Conservation (phyloP, 2,329 filamentous ascomycete species). For the Fusarium virguliforme region DNA sequence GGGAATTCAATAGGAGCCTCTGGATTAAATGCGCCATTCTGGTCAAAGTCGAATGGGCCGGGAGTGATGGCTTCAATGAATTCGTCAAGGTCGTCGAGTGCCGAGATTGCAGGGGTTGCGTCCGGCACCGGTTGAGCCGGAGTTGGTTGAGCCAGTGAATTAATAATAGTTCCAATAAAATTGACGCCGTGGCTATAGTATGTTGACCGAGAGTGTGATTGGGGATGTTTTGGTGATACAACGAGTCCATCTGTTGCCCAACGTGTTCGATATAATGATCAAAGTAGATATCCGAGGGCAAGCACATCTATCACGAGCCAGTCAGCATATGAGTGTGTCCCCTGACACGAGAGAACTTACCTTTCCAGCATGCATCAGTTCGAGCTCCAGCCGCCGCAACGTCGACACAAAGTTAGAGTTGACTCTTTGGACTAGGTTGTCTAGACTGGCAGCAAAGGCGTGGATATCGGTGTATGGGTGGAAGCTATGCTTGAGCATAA, state of each 20-base stretch:
- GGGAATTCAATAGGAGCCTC: constrained; percentile 28
- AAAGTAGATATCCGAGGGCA: constrained; percentile 58
- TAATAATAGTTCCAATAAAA: constrained; percentile 61
- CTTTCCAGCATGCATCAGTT: constrained; percentile 67
- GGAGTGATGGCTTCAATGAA: constrained; percentile 43
- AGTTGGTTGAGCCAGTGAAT: constrained; percentile 10
- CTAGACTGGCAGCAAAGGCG: constrained; percentile 55
- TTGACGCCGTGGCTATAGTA: constrained; percentile 63
- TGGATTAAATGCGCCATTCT: constrained; percentile 34
- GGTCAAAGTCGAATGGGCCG: constrained; percentile 41
- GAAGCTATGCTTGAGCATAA: constrained; percentile 58
- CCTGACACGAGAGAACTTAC: constrained; percentile 51
- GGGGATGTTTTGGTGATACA: constrained; percentile 57
- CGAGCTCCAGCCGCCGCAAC: constrained; percentile 66
- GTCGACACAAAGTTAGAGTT: constrained; percentile 58
- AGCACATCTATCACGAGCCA: constrained; percentile 54
- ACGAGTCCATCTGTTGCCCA: constrained; percentile 60
- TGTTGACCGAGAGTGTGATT: constrained; percentile 53
- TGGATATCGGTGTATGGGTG: constrained; percentile 55
- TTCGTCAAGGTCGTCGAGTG: constrained; percentile 38
- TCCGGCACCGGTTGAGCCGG: constrained; percentile 30
- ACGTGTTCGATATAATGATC: constrained; percentile 61
- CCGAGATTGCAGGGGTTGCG: constrained; percentile 18
- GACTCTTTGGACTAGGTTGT: constrained; percentile 57
- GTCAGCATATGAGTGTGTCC: constrained; percentile 32